Percentiles rank a stretch among this genome's conserved stretches.
Evolutionary conservation across 148 eudicot species (phyloP).

Genomic region (Nepenthes mirabilis): DNA sequence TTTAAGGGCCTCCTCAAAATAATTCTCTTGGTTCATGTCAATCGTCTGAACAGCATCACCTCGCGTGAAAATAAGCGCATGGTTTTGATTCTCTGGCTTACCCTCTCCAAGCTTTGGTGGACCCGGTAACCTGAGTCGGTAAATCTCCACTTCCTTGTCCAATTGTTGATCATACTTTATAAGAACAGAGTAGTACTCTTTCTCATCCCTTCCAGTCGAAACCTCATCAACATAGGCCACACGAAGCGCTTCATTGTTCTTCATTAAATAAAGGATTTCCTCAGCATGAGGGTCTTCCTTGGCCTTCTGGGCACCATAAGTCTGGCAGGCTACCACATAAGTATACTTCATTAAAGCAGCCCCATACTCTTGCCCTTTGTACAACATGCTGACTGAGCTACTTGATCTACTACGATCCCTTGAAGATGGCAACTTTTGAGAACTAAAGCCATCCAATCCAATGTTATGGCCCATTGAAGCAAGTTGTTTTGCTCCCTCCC

Average conservation of each 20-base stretch:
- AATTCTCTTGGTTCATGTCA: conserved; percentile 11
- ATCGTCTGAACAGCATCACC: conserved; percentile 12
- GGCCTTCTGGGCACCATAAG: conserved; percentile 5
- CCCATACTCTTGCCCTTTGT: conserved; percentile 4
- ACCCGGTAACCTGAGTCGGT: conserved; percentile 7
- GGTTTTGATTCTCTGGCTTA: conserved; percentile 13
- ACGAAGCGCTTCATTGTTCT: background rate
- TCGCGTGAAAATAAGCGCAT: conserved; percentile 9
- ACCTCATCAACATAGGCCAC: conserved; percentile 2
- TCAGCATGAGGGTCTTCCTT: conserved; percentile 4
- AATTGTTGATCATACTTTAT: background rate
- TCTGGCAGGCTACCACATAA: conserved; percentile 9
- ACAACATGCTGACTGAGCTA: background rate
- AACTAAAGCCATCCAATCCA: background rate
- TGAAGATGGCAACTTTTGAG: background rate
- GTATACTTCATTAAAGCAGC: conserved; percentile 10
- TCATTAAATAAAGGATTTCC: conserved; percentile 2
- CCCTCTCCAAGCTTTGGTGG: conserved; percentile 9
- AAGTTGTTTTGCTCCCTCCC: conserved; percentile 1
- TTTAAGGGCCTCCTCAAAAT: conserved; percentile 10
- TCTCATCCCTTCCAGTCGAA: background rate
- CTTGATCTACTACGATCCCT: background rate
- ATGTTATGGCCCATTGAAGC: background rate
- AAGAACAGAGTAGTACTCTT: background rate
- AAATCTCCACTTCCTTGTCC: conserved; percentile 1